These are phyloP conservation scores for Aristolochia contorta DNA, from an alignment of 164 flowering plant species.

Conservation along the genomic window DNA sequence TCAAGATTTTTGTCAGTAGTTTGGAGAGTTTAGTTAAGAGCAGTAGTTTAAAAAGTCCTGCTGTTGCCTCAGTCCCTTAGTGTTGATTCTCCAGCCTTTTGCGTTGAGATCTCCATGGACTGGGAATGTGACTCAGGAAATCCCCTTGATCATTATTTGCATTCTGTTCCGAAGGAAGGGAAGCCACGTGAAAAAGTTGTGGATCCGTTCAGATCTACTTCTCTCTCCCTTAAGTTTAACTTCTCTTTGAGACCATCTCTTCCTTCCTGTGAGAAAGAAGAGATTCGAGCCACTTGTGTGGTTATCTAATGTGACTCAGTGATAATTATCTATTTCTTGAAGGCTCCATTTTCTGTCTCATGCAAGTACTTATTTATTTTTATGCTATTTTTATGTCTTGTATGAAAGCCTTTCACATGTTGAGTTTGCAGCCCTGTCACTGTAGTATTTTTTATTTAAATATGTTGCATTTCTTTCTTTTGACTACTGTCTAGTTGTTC, in stretches of 20 bases:
- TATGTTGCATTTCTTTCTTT: no score
- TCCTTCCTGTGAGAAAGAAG: conserved; percentile 31
- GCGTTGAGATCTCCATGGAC: conserved; percentile 80
- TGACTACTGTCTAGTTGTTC: no score
- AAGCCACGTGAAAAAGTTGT: conserved; percentile 61
- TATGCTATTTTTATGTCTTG: no score
- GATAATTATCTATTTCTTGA: no score
- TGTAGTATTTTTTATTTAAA: no score
- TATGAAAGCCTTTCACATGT: no score
- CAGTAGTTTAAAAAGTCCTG: conserved; percentile 44
- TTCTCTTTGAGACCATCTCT: conserved; percentile 57
- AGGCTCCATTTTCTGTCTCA: no score
- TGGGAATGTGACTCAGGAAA: conserved; percentile 97
- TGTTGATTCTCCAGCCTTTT: conserved; percentile 64
- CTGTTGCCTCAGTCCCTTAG: conserved; percentile 44
- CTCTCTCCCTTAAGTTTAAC: conserved; percentile 86
- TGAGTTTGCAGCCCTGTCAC: no score
- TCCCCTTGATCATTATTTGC: conserved; percentile 82
- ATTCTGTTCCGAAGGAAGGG: conserved; percentile 81
- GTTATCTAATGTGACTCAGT: no score
- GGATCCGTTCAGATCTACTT: conserved; percentile 92
- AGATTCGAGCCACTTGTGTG: conserved; percentile 6
- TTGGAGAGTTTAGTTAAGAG: conserved; percentile 66
- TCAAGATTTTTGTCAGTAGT: conserved; percentile 73
- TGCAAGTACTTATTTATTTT: no score